Evolutionary conservation across 345 rosid species (phyloP), one percentile per base, ranked within the genome.

Genomic region (Pistacia integerrima): DNA sequence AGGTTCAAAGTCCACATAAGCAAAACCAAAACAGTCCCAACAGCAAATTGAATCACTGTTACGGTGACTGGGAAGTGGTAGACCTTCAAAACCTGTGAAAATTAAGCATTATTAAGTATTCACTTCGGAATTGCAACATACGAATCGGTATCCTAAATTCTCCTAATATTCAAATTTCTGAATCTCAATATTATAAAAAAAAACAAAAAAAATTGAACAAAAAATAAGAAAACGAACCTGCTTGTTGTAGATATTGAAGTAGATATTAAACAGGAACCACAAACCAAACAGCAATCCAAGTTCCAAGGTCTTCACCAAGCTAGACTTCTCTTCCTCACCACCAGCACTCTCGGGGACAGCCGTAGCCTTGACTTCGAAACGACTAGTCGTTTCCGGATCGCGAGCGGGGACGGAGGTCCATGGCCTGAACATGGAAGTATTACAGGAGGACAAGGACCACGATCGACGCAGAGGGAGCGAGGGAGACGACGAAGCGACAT

Each of bases 191-290:
- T 35, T 64, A 16, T 1, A 11, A 64, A 16, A 41, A 16, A 25
- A 30, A 16, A 55, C 20, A 33, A 46, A 60, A 1, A 52, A 61
- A 12, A 16, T 4, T 41, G 55, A 13, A 10, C 2, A 12, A 44
- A 41, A 3, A 65, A 46, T 28, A 17, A 25, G 8, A 51, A n/a
- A 52, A 11, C 64, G 73, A 59, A 97, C 99, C 99, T 94, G 98
- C 75, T 97, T 97, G 86, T 97, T 94, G 85, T 97, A 97, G 77
- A 97, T 97, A 82, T 97, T 97, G 96, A 97, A 97, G 95, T 94
- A 94, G 85, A 94, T 97, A 77, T 97, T 97, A 81, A 97, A 97
- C 67, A 97, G 80, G 81, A 79, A 89, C 99, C 99, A 97, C 11
- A 94, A 66, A 46, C 93, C 98, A 79, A 96, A 92, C 85, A 93